phyloP scores from a whole-genome alignment of 2,329 filamentous ascomycete genomes.

The Pseudogymnoascus sp. region DNA sequence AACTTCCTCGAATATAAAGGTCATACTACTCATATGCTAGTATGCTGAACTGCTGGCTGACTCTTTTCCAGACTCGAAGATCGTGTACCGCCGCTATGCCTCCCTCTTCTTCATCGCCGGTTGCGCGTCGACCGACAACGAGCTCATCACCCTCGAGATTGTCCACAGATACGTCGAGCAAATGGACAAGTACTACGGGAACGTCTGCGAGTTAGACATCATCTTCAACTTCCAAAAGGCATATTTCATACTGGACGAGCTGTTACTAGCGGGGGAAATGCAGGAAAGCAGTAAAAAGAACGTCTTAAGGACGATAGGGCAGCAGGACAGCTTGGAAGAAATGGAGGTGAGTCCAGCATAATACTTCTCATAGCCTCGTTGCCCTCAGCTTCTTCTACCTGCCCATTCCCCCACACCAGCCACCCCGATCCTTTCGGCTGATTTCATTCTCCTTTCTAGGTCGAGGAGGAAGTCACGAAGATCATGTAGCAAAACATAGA shows the following conservation, averaged over 20 bases:
- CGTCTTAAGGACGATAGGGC: conserved; percentile 87
- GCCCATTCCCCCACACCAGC: conserved; percentile 46
- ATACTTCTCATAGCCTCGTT: background rate
- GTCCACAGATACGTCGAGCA: conserved; percentile 99
- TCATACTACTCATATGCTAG: conserved; percentile 31
- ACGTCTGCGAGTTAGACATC: conserved; percentile 98
- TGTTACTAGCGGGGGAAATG: conserved; percentile 89
- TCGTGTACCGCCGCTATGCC: conserved; percentile 96
- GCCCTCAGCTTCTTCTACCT: conserved; percentile 14
- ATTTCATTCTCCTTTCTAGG: conserved; percentile 20
- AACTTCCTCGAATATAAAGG: conserved; percentile 99
- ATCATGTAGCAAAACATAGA: conserved; percentile 25
- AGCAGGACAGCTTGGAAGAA: conserved; percentile 95
- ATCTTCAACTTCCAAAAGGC: conserved; percentile 99
- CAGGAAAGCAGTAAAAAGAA: conserved; percentile 99
- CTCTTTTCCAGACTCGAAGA: conserved; percentile 57
- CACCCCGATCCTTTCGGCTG: conserved; percentile 30
- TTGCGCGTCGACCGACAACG: conserved; percentile 94
- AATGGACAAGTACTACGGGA: conserved; percentile 99
- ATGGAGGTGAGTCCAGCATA: conserved; percentile 71
- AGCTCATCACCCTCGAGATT: conserved; percentile 95
- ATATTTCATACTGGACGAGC: conserved; percentile 97
- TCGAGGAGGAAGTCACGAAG: conserved; percentile 32
- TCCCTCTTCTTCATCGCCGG: conserved; percentile 99
- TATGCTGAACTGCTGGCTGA: background rate